Base-by-base conservation (phyloP, 768 basidiomycete species). In the Sistotremastrum suecicum region DNA sequence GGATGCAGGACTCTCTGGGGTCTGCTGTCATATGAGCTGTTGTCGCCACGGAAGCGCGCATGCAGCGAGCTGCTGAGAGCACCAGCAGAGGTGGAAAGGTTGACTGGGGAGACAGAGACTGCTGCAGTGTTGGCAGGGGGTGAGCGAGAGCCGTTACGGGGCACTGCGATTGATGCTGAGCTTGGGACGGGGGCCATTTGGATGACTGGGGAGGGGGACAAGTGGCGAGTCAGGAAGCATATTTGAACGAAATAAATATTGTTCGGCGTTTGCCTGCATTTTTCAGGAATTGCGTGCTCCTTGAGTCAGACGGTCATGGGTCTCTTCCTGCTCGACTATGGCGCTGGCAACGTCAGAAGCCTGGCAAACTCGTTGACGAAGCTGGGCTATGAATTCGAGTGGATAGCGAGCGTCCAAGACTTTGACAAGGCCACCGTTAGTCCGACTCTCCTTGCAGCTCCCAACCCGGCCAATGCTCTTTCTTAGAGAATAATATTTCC, bases 301-400 rank as follows among this genome's bases (percentile, higher is more conserved):
- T 20, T 20, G 20, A 20, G 20, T 20, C 28, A 28, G 36, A 52
- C 30, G 30, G 42, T 47, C 29, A 75, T 74, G 74, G 63, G 60
- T 48, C 78, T 95, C 52, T 98, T 80, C 63, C 76, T 98, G 55
- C 81, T 98, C 52, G 94, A 97, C 63, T 95, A 98, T 59, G 92
- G 92, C 61, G 92, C 92, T 43, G 92, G 92, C 20, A 97, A 91
- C 58, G 87, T 90, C 40, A 81, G 82, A 66, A 89, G 85, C 57
- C 78, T 98, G 37, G 92, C 92, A 31, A 98, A 98, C 61, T 85
- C 92, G 2, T 70, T 98, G 53, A 74, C 65, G 39, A 76, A 75
- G 48, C 78, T 98, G 1, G 92, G 94, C 10, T 78, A 88, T 63
- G 61, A 75, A 2, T 98, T 91, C 63, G 71, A 80, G 50, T 99